These are phyloP conservation scores for Hypoxylon lienhwacheense DNA, from an alignment of 495 filamentous ascomycete species.

Conservation along the genomic window DNA sequence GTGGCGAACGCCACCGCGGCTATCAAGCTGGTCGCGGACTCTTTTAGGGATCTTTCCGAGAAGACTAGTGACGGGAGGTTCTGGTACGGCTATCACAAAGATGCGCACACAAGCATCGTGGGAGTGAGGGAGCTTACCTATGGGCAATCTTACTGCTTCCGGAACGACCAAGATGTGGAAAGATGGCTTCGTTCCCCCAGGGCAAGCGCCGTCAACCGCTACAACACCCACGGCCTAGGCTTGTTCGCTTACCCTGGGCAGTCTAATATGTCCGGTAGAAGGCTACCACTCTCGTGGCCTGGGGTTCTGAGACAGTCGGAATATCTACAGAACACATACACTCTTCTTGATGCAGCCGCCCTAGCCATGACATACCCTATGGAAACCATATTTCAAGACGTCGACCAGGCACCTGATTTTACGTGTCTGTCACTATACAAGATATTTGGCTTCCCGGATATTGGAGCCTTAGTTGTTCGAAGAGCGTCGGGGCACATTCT, in stretches of 20 bases:
- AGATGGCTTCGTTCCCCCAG: conserved; percentile 57
- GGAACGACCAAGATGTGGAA: conserved; percentile 65
- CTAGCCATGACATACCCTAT: conserved; percentile 67
- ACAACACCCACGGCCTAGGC: conserved; percentile 43
- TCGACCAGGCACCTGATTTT: conserved; percentile 68
- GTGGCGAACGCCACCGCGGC: conserved; percentile 69
- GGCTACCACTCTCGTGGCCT: conserved; percentile 65
- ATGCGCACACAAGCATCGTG: conserved; percentile 74
- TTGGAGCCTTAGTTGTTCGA: conserved; percentile 71
- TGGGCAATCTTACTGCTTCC: conserved; percentile 61
- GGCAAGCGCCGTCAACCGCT: conserved; percentile 32
- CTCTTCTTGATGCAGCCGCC: conserved; percentile 73
- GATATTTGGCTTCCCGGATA: conserved; percentile 78
- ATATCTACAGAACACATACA: conserved; percentile 56
- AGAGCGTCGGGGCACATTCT: conserved; percentile 64
- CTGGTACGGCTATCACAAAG: conserved; percentile 75
- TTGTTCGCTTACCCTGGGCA: conserved; percentile 79
- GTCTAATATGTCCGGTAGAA: conserved; percentile 75
- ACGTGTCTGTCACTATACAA: conserved; percentile 75
- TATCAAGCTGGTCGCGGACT: conserved; percentile 70
- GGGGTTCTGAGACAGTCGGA: conserved; percentile 51
- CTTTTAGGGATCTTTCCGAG: conserved; percentile 60
- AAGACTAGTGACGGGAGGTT: conserved; percentile 50
- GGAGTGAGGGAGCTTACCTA: conserved; percentile 66
- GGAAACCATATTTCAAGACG: conserved; percentile 57